These are phyloP conservation scores for Phytophthora vignae DNA, from an alignment of 352 stramenopile species.

Conservation along the genomic window DNA sequence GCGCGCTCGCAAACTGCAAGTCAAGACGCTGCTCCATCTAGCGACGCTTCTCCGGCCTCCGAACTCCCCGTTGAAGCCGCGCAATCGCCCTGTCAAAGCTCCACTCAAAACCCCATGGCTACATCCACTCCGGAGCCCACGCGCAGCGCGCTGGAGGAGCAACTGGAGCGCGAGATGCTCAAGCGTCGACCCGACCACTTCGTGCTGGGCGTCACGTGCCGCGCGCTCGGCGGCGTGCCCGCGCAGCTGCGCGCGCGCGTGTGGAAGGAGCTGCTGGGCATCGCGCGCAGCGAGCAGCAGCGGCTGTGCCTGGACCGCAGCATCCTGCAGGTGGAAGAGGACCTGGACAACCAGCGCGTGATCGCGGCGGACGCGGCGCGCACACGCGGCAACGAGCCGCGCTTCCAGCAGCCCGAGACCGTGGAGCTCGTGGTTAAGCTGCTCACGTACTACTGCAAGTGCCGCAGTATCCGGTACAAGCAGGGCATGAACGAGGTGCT, in stretches of 20 bases:
- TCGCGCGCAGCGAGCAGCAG: slow-evolving; percentile 59
- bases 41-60: too few relatives aligned
- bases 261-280: slow-evolving; percentile 84
- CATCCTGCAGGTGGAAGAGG: slow-evolving; percentile 79
- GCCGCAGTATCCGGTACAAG: slow-evolving; percentile 91
- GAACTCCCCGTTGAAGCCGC: background rate
- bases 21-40: too few relatives aligned
- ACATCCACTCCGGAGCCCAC: too few relatives aligned
- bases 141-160: slow-evolving; percentile 9
- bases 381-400: slow-evolving; percentile 82
- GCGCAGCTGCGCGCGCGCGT: slow-evolving; percentile 58
- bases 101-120: too few relatives aligned
- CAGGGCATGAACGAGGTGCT: slow-evolving; percentile 96
- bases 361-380: slow-evolving; percentile 88
- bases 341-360: slow-evolving; percentile 92
- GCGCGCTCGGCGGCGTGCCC: slow-evolving; percentile 73
- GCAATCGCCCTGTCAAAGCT: background rate
- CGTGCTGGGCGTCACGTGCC: slow-evolving; percentile 74
- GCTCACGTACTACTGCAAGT: slow-evolving; percentile 95
- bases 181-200: slow-evolving; percentile 81
- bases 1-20: too few relatives aligned
- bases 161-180: slow-evolving; percentile 71
- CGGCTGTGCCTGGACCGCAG: slow-evolving; percentile 70
- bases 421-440: slow-evolving; percentile 83
- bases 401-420: slow-evolving; percentile 80